Conservation (phyloP, 805 yeast genomes). For the Sugiyamaella marilandica region DNA sequence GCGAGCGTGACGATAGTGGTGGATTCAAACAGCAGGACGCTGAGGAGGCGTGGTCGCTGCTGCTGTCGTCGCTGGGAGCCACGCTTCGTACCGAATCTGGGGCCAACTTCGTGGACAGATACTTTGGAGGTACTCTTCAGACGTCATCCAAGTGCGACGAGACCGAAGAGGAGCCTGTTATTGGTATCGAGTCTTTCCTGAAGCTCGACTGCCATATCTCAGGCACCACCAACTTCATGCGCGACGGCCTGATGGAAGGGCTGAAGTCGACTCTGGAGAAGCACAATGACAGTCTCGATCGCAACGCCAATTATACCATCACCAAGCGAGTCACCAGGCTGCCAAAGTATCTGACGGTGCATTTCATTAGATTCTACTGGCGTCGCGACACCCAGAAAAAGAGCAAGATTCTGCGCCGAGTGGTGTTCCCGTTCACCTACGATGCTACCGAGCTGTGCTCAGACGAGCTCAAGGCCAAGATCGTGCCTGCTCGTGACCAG, state of each 20-base stretch:
- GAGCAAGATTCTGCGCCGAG: constrained; percentile 90
- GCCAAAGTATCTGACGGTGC: constrained; percentile 84
- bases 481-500: constrained; percentile 69
- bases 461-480: constrained; percentile 62
- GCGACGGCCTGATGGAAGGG: constrained; percentile 75
- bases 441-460: constrained; percentile 85
- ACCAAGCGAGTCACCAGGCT: constrained; percentile 57
- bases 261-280: constrained; percentile 75
- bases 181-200: constrained; percentile 51
- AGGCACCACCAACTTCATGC: constrained; percentile 76
- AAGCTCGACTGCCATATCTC: constrained; percentile 89
- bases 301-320: constrained; percentile 67
- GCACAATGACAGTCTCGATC: constrained; percentile 60
- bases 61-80: constrained; percentile 49
- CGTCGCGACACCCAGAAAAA: constrained; percentile 85
- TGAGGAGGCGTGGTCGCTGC: constrained; percentile 87
- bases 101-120: constrained; percentile 45
- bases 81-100: constrained; percentile 31
- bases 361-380: constrained; percentile 95
- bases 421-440: constrained; percentile 79
- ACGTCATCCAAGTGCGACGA: constrained; percentile 59
- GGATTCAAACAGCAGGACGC: constrained; percentile 94
- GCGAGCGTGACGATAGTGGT: constrained; percentile 64
- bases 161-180: constrained; percentile 42
- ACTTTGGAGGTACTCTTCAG: constrained; percentile 62